A percentile compares a stretch with the other conserved stretches of the same genome.
Evolutionary conservation across 192 early-diverging fungal genomes (phyloP).

Genomic region (Coemansia nantahalensis): DNA sequence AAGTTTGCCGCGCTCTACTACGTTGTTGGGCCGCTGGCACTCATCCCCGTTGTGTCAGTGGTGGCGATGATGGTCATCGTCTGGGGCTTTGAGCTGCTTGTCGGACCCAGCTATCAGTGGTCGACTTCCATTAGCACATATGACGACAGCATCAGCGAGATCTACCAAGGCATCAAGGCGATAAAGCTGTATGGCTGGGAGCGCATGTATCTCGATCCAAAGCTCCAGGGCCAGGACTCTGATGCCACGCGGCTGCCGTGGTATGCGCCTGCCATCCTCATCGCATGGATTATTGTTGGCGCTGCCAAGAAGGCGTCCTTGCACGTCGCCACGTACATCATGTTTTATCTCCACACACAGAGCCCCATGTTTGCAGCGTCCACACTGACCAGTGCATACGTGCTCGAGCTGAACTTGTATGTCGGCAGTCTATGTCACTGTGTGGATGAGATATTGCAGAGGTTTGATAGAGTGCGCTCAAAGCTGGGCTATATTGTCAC

Average conservation of each 20-base stretch:
- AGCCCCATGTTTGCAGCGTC: not conserved
- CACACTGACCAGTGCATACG: constrained; percentile 18
- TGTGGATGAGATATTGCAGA: constrained; percentile 1
- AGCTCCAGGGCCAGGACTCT: constrained; percentile 7
- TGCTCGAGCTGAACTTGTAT: constrained; percentile 24
- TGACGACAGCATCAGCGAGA: constrained; percentile 14
- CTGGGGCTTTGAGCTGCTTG: constrained; percentile 3
- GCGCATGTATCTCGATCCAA: constrained; percentile 28
- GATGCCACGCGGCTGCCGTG: constrained; percentile 13
- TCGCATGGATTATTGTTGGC: constrained; percentile 10
- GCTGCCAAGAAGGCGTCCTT: constrained; percentile 2
- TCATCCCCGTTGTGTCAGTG: constrained; percentile 14
- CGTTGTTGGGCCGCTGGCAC: constrained; percentile 20
- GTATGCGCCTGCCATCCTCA: constrained; percentile 29
- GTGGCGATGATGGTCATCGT: not conserved
- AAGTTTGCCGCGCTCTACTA: constrained; percentile 15
- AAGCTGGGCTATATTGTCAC: constrained; percentile 7
- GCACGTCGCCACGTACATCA: constrained; percentile 16
- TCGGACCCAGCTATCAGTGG: constrained; percentile 22
- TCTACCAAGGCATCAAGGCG: constrained; percentile 24
- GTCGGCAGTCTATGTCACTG: constrained; percentile 5
- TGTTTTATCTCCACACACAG: constrained; percentile 16
- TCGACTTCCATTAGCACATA: not conserved
- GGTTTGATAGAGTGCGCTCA: constrained; percentile 1
- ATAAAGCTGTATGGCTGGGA: constrained; percentile 52